A percentile compares a stretch with the other conserved stretches of the same genome.
These are phyloP conservation scores for Chaetomiaceae sp. DNA, from an alignment of 2,329 filamentous ascomycete species.

Conservation along the genomic window DNA sequence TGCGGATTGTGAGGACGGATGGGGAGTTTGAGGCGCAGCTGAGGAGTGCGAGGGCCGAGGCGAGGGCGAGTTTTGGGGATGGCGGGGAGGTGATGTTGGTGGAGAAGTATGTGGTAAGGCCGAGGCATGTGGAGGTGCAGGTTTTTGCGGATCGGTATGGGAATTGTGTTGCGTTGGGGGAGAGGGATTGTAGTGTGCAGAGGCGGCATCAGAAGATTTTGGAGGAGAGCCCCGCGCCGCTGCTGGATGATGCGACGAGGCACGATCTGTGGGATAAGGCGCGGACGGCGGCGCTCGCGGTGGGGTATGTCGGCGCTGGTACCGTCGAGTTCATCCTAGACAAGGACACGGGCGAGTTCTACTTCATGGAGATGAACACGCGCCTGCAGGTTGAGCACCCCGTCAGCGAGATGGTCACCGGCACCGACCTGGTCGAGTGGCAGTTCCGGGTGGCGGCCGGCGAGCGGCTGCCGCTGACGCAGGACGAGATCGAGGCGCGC, in stretches of 20 bases:
- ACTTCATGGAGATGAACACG: slow-evolving; percentile 80
- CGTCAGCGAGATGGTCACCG: slow-evolving; percentile 70
- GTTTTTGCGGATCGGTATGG: slow-evolving; percentile 81
- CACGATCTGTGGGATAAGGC: slow-evolving; percentile 64
- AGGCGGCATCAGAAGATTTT: slow-evolving; percentile 86
- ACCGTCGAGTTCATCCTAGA: slow-evolving; percentile 91
- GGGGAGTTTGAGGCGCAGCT: slow-evolving; percentile 68
- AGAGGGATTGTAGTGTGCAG: slow-evolving; percentile 85
- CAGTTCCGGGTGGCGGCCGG: slow-evolving; percentile 73
- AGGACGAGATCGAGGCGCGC: slow-evolving; percentile 63
- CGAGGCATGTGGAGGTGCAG: slow-evolving; percentile 85
- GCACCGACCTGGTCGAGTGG: slow-evolving; percentile 83
- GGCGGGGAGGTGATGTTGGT: slow-evolving; percentile 76
- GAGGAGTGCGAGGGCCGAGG: slow-evolving; percentile 69
- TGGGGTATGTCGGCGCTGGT: slow-evolving; percentile 83
- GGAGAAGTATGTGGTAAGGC: slow-evolving; percentile 74
- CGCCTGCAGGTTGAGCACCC: slow-evolving; percentile 95
- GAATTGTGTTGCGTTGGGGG: slow-evolving; percentile 76
- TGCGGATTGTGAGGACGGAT: slow-evolving; percentile 67
- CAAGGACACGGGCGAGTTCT: slow-evolving; percentile 75
- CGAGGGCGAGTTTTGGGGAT: slow-evolving; percentile 74
- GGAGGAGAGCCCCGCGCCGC: slow-evolving; percentile 80
- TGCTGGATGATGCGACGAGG: slow-evolving; percentile 53
- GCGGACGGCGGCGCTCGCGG: slow-evolving; percentile 63
- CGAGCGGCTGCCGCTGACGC: slow-evolving; percentile 53